Evolutionary conservation across 805 yeast species (phyloP), one percentile per base, ranked within the genome.

Genomic region (Scheffersomyces amazonensis): DNA sequence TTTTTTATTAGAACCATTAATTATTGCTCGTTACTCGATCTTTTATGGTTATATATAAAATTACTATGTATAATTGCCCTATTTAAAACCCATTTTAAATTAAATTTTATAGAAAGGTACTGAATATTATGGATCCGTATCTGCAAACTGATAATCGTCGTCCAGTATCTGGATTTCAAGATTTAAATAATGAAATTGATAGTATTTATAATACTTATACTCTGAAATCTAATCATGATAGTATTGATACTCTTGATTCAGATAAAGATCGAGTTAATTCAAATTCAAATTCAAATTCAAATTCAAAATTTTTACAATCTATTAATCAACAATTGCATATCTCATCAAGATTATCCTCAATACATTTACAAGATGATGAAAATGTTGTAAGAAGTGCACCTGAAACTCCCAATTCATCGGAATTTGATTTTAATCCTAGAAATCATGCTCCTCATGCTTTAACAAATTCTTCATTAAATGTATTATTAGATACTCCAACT

Each of bases 391-490:
- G 50, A 36, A 49, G 63, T 45, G 64, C 57, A 4, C 66, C 64
- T 1, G 55, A 48, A 28, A 58, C 66, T 2, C 70, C 69, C 2
- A 48, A 49, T 5, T 56, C 64, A 7, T 40, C 46, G n/a, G 45
- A 44, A 12, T 62, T 66, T 45, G 71, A 66, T 36, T 65, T 66
- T 47, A 44, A 44, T 21, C 47, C 51, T 11, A 41, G 41, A 21
- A 40, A 23, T 24, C 31, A 31, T 8, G 50, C 43, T 31, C 55
- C 49, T 16, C 49, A 48, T 5, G 62, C 58, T 4, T 40, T 58
- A 41, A 62, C 69, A 16, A 62, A 57, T 42, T 54, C 67, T 3
- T 64, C 71, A 15, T 44, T 68, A 38, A 61, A 66, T 34, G 68
- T 66, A 9, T 50, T 67, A 34, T 44, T 61, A 20, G 66, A 59